Evolutionary conservation across 2,329 filamentous ascomycete species (phyloP), one percentile per base, ranked within the genome.

Genomic region (Xylaria sp.): DNA sequence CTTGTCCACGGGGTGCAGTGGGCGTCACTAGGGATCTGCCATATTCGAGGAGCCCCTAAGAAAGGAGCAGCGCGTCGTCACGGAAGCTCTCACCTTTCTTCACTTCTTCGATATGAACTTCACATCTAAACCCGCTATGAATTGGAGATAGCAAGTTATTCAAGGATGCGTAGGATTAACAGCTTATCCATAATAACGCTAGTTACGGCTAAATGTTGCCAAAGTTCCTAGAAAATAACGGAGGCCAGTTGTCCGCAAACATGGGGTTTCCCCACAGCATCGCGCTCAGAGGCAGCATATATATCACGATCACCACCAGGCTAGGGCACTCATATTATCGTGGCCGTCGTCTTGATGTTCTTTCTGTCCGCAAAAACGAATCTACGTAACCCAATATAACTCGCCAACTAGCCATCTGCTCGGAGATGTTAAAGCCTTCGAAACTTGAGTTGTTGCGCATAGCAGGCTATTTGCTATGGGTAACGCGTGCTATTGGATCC

Each of bases 391-490:
- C 33, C n/a, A 3, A 19, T 11, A 31, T 23, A 56, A 11, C 52
- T 37, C 21, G 35, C 21, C 15, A 6, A 21, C 44, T 4, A 27
- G 17, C 21, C 23, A 35, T 17, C 41, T 38, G 17, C 21, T 41
- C 63, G 10, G 48, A 64, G 33, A 63, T 51, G 62, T 53, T 62
- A 52, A 60, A 60, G 47, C 55, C 51, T 47, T 53, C 64, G 63
- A 64, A 62, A 56, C 60, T 66, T 54, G 61, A 37, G 29, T 31
- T 63, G 33, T 56, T 65, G 7, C 62, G 58, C 38, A 33, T 65
- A 11, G 58, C 64, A 31, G 48, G 56, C 17, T 70, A 67, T 60
- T 54, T 72, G 33, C 54, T 71, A 10, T 69, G 68, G 63, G 51
- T 60, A 48, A 44, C 51, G 25, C 41, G 54, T 25, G 54, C 56